Percentiles rank a stretch among this genome's conserved stretches.
phyloP scores from a whole-genome alignment of 371 early-diverging fungal species.

The Mortierella sp. region DNA sequence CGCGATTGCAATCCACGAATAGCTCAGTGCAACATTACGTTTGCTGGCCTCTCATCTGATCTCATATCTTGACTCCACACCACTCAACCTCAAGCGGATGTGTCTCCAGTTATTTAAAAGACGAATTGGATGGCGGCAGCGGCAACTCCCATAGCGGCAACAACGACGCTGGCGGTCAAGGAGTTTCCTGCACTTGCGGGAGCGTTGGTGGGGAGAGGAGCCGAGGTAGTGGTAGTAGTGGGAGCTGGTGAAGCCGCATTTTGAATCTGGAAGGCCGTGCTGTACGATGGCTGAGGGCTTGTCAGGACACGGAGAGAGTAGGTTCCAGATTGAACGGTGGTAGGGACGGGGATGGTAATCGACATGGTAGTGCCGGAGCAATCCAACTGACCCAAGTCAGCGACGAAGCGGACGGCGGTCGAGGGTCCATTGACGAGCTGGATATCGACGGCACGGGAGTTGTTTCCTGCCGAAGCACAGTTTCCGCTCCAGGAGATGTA shows the following conservation, averaged over 20 bases:
- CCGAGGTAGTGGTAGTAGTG: not conserved
- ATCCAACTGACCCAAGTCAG: conserved; percentile 19
- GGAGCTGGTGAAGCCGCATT: conserved; percentile 1
- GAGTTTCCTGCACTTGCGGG: conserved; percentile 12
- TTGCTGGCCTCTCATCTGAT: too few relatives aligned
- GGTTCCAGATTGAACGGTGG: not conserved
- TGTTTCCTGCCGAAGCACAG: conserved; percentile 21
- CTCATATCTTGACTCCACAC: too few relatives aligned
- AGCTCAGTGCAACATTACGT: too few relatives aligned
- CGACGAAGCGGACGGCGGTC: conserved; percentile 5
- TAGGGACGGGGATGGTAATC: conserved; percentile 9
- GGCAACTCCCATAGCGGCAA: conserved; percentile 9
- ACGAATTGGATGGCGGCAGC: conserved; percentile 23
- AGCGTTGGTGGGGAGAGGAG: not conserved
- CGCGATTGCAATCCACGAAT: too few relatives aligned
- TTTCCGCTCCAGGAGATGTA: conserved; percentile 26
- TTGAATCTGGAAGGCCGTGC: conserved; percentile 16
- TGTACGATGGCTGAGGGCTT: conserved; percentile 16
- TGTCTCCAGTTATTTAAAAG: conserved; percentile 12
- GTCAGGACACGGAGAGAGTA: conserved; percentile 33
- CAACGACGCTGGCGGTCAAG: conserved; percentile 9
- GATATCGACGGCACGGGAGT: conserved; percentile 7
- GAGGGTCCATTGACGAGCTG: conserved; percentile 24
- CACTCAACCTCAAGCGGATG: too few relatives aligned
- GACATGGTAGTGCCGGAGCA: conserved; percentile 15